Evolutionary conservation across 768 basidiomycete genomes (phyloP).

Genomic region (Xerocomus spinulosus): DNA sequence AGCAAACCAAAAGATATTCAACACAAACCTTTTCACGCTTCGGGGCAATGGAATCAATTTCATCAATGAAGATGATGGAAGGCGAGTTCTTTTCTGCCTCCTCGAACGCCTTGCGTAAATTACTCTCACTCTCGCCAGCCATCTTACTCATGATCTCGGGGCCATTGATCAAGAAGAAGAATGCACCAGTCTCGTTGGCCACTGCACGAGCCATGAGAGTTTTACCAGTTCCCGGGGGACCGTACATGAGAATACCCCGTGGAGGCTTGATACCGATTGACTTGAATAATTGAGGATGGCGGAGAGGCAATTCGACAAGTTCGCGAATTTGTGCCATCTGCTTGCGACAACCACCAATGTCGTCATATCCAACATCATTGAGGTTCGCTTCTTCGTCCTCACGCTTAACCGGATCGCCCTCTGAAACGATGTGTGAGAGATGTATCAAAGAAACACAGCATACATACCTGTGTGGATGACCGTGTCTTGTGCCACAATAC

Average conservation of each 20-base stretch:
- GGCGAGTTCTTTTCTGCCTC: constrained; percentile 99
- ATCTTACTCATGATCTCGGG: constrained; percentile 99
- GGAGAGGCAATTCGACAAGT: constrained; percentile 94
- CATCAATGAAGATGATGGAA: constrained; percentile 99
- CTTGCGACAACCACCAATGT: constrained; percentile 98
- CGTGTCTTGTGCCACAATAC: constrained; percentile 98
- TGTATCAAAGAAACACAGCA: not conserved
- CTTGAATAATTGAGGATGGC: constrained; percentile 99
- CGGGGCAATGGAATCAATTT: constrained; percentile 98
- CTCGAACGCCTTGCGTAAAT: constrained; percentile 96
- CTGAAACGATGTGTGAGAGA: constrained; percentile 35
- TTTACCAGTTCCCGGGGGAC: constrained; percentile 98
- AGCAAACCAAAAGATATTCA: not conserved
- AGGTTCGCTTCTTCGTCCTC: constrained; percentile 98
- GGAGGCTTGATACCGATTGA: constrained; percentile 99
- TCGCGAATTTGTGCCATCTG: constrained; percentile 99
- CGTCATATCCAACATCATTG: constrained; percentile 96
- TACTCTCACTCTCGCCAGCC: constrained; percentile 98
- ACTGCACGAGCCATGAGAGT: constrained; percentile 99
- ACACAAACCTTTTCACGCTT: constrained; percentile 92
- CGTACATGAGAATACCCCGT: constrained; percentile 97
- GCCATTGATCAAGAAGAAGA: constrained; percentile 99
- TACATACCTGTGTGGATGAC: constrained; percentile 82
- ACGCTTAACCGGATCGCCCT: constrained; percentile 98
- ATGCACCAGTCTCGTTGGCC: constrained; percentile 98